phyloP scores from a whole-genome alignment of 345 rosid species.

The Citrus inodora region DNA sequence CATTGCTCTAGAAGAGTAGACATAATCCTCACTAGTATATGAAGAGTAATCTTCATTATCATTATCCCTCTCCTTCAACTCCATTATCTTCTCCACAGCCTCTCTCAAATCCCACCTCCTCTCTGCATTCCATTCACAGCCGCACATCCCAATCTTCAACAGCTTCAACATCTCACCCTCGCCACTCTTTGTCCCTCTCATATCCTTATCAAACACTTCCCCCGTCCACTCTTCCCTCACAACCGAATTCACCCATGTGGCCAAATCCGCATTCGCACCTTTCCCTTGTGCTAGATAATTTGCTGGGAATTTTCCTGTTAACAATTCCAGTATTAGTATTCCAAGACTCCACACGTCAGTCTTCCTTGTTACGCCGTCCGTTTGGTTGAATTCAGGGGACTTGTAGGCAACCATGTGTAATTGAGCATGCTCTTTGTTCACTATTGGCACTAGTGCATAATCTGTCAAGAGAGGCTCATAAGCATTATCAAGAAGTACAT shows the following conservation, averaged over 20 bases:
- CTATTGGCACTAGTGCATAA: slow-evolving; percentile 53
- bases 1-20: slow-evolving; percentile 50
- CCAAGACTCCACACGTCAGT: slow-evolving; percentile 91
- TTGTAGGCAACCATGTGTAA: slow-evolving; percentile 68
- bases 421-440: slow-evolving; percentile 65
- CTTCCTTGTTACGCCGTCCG: slow-evolving; percentile 43
- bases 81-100: slow-evolving; percentile 52
- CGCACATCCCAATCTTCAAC: slow-evolving; percentile 78
- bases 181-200: slow-evolving; percentile 52
- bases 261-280: slow-evolving; percentile 49
- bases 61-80: slow-evolving; percentile 46
- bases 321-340: slow-evolving; percentile 69
- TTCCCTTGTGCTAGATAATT: slow-evolving; percentile 66
- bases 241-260: slow-evolving; percentile 73
- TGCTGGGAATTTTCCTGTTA: slow-evolving; percentile 84
- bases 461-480: slow-evolving; percentile 60
- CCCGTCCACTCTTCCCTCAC: slow-evolving; percentile 80
- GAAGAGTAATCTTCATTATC: slow-evolving; percentile 58
- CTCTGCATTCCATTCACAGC: slow-evolving; percentile 75
- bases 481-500: slow-evolving; percentile 54
- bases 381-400: slow-evolving; percentile 69
- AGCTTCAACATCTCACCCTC: slow-evolving; percentile 79
- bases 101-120: slow-evolving; percentile 65
- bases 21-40: slow-evolving; percentile 51
- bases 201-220: slow-evolving; percentile 80